Evolutionary conservation across 2,329 filamentous ascomycete genomes (phyloP), one percentile per base, ranked within the genome.

Genomic region (Ascochyta fabae): DNA sequence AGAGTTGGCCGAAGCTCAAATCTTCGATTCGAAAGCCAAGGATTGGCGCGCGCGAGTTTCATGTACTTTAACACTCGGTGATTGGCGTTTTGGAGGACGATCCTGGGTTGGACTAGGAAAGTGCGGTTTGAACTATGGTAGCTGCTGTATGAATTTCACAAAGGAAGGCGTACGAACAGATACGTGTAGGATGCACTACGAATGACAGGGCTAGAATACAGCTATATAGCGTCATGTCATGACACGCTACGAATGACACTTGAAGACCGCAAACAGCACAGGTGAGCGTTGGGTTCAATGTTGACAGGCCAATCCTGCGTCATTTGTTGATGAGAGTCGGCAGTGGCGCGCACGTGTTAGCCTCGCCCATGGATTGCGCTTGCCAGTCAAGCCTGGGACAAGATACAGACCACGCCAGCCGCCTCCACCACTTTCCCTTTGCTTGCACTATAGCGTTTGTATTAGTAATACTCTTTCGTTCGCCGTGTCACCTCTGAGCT

Each of bases 401-500:
- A 33, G 24, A 42, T 33, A 45, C 42, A 23, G 38, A 48, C 46
- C 42, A 53, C 50, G 53, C 59, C 59, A 60, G 43, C 48, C 38
- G 48, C 56, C 52, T 58, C 53, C 36, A 53, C 50, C 44, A 40
- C 35, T 39, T 49, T 47, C 33, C 31, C 35, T 58, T 50, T 48
- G 29, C 22, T 56, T 42, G 31, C 39, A 27, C 31, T 34, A 26
- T 49, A 53, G 31, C 36, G 19, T 43, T 53, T 22, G 33, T 49
- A 53, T 53, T 59, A 53, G 54, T 57, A 53, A 54, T 64, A 48
- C 23, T 44, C 34, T 33, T 58, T 24, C 59, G 39, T 45, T 60
- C 60, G 49, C 58, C 61, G 48, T 47, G 45, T 51, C 29, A 31
- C 46, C 44, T 57, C 49, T 45, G 19, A 23, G 40, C 40, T 40